Evolutionary conservation across 2,329 filamentous ascomycete species (phyloP).

Genomic region (Penicillium sp.): DNA sequence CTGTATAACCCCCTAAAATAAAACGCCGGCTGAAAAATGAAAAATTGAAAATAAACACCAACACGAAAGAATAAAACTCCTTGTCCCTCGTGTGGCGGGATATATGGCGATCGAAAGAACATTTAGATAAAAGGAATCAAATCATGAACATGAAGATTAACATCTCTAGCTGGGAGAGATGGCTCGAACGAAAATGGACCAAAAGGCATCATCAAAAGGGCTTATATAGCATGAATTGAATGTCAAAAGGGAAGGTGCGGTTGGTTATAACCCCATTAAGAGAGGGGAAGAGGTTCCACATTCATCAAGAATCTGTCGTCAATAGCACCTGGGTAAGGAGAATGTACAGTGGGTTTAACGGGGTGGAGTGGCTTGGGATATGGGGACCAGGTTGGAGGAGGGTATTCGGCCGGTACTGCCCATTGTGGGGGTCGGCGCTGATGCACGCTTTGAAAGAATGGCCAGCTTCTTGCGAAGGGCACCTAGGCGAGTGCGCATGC

Average conservation of each 20-base stretch:
- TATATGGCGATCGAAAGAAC: conserved; percentile 25
- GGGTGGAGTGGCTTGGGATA: conserved; percentile 40
- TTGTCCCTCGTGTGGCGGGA: conserved; percentile 28
- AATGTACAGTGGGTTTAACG: conserved; percentile 27
- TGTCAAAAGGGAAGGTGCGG: neutral
- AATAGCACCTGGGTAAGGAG: neutral
- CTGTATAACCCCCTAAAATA: conserved; percentile 23
- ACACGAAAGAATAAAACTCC: conserved; percentile 9
- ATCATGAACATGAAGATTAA: conserved; percentile 16
- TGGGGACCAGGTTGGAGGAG: conserved; percentile 35
- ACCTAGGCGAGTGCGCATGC: conserved; percentile 53
- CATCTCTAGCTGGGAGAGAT: conserved; percentile 5
- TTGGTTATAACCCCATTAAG: neutral
- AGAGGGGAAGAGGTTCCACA: neutral
- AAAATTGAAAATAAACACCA: conserved; percentile 1
- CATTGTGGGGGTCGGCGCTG: conserved; percentile 43
- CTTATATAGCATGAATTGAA: conserved; percentile 12
- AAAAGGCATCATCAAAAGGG: conserved; percentile 4
- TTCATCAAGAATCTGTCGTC: neutral
- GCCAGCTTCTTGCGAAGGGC: conserved; percentile 55
- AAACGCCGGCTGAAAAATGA: conserved; percentile 20
- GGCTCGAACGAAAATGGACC: neutral
- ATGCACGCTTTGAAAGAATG: conserved; percentile 49
- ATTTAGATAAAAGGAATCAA: conserved; percentile 12
- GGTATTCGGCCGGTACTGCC: conserved; percentile 32